Conservation (phyloP, 331 rosid species). For the Arachis monticola region DNA sequence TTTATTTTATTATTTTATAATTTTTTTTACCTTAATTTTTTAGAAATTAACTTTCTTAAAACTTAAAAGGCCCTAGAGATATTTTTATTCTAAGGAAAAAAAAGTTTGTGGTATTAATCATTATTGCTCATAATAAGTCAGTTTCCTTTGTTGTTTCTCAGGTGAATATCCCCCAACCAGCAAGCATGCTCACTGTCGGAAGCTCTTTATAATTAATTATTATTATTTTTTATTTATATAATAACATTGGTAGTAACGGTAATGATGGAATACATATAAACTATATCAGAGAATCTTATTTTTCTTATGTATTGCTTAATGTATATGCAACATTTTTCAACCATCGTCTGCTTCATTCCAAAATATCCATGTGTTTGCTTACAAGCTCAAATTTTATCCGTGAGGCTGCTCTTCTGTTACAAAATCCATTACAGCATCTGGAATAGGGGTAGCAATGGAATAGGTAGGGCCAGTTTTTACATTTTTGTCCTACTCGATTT, state of each 20-base stretch:
- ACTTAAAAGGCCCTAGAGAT: background rate
- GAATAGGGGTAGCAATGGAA: too few species aligned
- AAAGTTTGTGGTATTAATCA: background rate
- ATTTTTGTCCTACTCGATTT: too few species aligned
- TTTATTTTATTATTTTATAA: too few species aligned
- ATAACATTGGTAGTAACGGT: too few species aligned
- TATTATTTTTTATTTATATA: background rate
- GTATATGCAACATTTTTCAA: constrained; percentile 16
- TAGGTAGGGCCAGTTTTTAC: too few species aligned
- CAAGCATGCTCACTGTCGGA: constrained; percentile 5
- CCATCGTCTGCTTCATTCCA: constrained; percentile 12
- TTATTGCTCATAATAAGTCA: background rate
- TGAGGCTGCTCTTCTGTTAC: background rate
- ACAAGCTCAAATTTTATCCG: background rate
- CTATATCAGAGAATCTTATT: background rate
- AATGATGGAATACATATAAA: background rate
- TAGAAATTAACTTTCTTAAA: background rate
- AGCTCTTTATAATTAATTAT: background rate
- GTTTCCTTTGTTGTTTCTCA: background rate
- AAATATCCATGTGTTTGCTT: background rate
- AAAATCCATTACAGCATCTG: constrained; percentile 4
- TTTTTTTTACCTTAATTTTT: too few species aligned
- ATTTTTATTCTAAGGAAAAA: background rate
- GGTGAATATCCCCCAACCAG: constrained; percentile 9
- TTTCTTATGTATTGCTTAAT: background rate